Percentiles rank a stretch among this genome's conserved stretches.
phyloP scores from a whole-genome alignment of 768 basidiomycete species.

The Suillus subaureus region DNA sequence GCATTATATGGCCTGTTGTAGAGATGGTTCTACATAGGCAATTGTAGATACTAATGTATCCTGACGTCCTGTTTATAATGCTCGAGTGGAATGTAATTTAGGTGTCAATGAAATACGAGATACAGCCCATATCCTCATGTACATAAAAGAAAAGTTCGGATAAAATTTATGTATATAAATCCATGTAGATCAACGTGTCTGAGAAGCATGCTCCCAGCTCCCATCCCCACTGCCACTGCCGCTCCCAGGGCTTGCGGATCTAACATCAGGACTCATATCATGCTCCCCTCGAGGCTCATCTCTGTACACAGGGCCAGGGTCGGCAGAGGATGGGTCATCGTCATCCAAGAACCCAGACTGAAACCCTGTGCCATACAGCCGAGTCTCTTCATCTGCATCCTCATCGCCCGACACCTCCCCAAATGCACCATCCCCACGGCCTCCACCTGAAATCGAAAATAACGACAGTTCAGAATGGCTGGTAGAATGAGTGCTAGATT shows the following conservation, averaged over 20 bases:
- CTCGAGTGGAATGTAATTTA: not conserved
- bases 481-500: too few species aligned
- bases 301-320: constrained; percentile 38
- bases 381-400: constrained; percentile 72
- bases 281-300: constrained; percentile 53
- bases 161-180: not conserved
- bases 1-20: not conserved
- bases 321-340: constrained; percentile 52
- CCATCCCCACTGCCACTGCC: constrained; percentile 57
- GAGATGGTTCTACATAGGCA: not conserved
- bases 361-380: constrained; percentile 58
- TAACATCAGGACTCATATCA: constrained; percentile 15
- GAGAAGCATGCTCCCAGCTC: constrained; percentile 76
- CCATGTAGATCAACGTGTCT: constrained; percentile 27
- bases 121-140: not conserved
- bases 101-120: not conserved
- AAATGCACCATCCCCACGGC: constrained; percentile 74
- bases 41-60: not conserved
- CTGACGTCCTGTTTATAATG: not conserved
- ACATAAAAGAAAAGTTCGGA: not conserved
- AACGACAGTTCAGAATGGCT: too few species aligned
- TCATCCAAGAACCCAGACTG: constrained; percentile 86
- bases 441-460: too few species aligned
- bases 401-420: constrained; percentile 87
- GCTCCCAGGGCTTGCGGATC: constrained; percentile 37